Conservation (phyloP, 805 yeast species). For the Sungouiozyma intestinalis region DNA sequence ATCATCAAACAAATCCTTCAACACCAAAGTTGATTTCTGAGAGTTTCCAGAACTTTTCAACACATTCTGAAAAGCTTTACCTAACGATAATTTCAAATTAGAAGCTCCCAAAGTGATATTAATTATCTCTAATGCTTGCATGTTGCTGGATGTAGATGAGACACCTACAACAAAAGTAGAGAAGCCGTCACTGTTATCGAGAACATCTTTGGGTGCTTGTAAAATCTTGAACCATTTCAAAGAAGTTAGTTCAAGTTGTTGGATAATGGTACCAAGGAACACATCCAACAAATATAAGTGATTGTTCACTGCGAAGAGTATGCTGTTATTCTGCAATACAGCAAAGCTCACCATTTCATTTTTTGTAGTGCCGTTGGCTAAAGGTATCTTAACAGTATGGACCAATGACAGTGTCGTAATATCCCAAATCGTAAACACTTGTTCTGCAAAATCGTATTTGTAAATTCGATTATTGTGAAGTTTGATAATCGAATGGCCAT, state of each 20-base stretch:
- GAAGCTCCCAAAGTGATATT: conserved; percentile 55
- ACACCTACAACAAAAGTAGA: conserved; percentile 8
- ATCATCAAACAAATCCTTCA: conserved; percentile 24
- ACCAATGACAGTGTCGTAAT: conserved; percentile 6
- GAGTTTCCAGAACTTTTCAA: conserved; percentile 1
- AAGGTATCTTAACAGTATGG: conserved; percentile 17
- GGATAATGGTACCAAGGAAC: conserved; percentile 8
- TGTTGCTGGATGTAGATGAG: conserved; percentile 4
- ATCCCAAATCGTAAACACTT: conserved; percentile 6
- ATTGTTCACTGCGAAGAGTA: conserved; percentile 21
- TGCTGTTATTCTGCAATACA: conserved; percentile 23
- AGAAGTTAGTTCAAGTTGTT: conserved; percentile 2
- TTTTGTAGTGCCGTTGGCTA: conserved; percentile 7
- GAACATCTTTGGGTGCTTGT: conserved; percentile 3
- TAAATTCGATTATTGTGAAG: conserved; percentile 6
- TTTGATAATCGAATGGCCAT: conserved; percentile 1
- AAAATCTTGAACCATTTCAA: conserved; percentile 7
- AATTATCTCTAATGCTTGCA: conserved; percentile 20
- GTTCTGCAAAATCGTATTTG: conserved; percentile 1
- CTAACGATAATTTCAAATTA: conserved; percentile 57
- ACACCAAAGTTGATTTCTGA: background rate
- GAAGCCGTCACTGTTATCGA: background rate
- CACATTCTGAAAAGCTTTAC: conserved; percentile 37
- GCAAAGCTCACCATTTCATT: conserved; percentile 14
- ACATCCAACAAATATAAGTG: conserved; percentile 22